Base-by-base conservation (phyloP, 768 basidiomycete genomes). In the Ephemerocybe angulata region DNA sequence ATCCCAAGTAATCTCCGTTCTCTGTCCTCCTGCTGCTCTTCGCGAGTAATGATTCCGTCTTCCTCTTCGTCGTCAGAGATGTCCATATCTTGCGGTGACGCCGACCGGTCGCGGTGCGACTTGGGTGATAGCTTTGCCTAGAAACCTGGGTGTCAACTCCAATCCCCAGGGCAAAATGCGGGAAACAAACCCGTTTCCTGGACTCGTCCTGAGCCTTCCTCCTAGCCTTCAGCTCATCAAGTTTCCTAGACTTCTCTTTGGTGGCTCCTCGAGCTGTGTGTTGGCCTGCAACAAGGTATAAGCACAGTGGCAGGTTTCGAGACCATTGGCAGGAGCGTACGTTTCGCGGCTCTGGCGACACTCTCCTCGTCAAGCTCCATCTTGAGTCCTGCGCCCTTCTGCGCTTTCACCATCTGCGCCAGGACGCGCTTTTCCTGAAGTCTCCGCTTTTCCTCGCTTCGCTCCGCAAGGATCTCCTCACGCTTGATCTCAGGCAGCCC, bases 41-140 rank as follows among this genome's bases (percentile, higher is more conserved):
- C 78, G 61, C 84, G 85, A 37, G 77, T 84, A 54, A 90, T 86
- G 66, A 88, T 86, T 0, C 89, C 90, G 58, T 91, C 88, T 54
- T 90, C 90, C 13, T 88, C 91, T 41, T 90, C 93, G 43, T 90
- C 88, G 28, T 86, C 84, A n/a, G 87, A 88, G 25, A 86, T 87
- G 44, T 90, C 90, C 82, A 90, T 91, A 63, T 89, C 88, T 79
- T 86, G 88, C 1, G 89, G 86, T 21, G 90, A 91, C 1, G 88
- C 85, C 2, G 87, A 87, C 24, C 85, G 81, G 46, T 88, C 86
- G 19, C 83, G 81, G 63, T 83, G 83, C 3, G 86, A 85, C 12
- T 86, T 85, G 59, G 76, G 62, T 27, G 68, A 64, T 13, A 61
- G 52, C 55, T 71, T 46, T 62, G 72, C 68, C 67, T 73, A 55